A percentile compares a stretch with the other conserved stretches of the same genome.
phyloP scores from a whole-genome alignment of 768 basidiomycete genomes.

The Xerocomellus dryophilus region DNA sequence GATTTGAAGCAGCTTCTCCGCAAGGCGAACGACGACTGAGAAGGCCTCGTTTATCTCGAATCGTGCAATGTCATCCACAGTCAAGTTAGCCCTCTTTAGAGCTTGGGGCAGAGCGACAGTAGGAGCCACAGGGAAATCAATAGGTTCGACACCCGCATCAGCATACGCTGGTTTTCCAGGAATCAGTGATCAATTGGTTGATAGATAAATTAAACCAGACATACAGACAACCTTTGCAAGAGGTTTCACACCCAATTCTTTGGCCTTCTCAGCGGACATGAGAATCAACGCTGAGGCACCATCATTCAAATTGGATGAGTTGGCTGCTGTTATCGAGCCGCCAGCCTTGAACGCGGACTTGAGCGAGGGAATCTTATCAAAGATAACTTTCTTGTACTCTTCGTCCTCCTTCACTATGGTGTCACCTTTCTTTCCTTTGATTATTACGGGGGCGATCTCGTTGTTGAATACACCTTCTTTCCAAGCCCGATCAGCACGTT shows the following conservation, averaged over 20 bases:
- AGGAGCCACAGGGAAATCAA: conserved; percentile 96
- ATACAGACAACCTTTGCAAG: conserved; percentile 92
- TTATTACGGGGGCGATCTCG: conserved; percentile 86
- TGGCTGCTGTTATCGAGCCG: conserved; percentile 93
- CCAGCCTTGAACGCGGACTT: conserved; percentile 87
- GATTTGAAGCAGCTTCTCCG: conserved; percentile 82
- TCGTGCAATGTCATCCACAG: conserved; percentile 76
- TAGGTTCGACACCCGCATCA: conserved; percentile 93
- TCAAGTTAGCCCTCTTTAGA: conserved; percentile 81
- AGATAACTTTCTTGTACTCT: conserved; percentile 95
- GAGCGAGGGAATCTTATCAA: conserved; percentile 87
- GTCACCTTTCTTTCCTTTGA: conserved; percentile 94
- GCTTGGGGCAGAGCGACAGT: conserved; percentile 88
- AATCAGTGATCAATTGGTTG: conserved; percentile 1
- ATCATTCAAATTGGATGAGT: conserved; percentile 92
- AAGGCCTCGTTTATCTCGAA: conserved; percentile 99
- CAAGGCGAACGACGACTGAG: conserved; percentile 88
- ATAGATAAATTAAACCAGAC: conserved; percentile 30
- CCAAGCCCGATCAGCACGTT: conserved; percentile 91
- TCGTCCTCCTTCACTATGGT: conserved; percentile 90
- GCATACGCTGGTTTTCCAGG: conserved; percentile 68
- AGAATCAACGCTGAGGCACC: conserved; percentile 95
- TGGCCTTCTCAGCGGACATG: conserved; percentile 90
- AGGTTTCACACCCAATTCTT: conserved; percentile 87
- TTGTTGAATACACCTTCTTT: conserved; percentile 76